Evolutionary conservation across 75 land plant species (phyloP).

Genomic region (Larix kaempferi): DNA sequence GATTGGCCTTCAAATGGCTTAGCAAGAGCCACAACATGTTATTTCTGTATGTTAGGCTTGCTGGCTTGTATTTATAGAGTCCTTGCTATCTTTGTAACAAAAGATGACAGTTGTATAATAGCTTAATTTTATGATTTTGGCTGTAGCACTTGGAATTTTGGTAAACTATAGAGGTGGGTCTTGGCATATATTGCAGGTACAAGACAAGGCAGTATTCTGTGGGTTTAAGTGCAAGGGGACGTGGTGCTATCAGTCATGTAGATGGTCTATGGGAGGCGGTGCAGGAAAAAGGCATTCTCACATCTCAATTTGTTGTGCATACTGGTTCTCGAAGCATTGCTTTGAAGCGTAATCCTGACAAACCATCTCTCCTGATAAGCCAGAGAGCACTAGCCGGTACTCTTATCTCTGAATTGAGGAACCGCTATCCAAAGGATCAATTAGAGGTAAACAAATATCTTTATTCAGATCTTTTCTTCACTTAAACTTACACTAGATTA

Average conservation of each 20-base stretch:
- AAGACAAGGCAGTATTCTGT: slow-evolving; percentile 35
- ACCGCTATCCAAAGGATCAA: slow-evolving; percentile 22
- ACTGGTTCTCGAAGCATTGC: slow-evolving; percentile 21
- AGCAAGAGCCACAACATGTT: not conserved
- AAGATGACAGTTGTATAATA: not conserved
- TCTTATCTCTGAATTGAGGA: slow-evolving; percentile 22
- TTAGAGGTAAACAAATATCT: slow-evolving; percentile 18
- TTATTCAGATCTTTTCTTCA: not conserved
- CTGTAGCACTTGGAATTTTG: not conserved
- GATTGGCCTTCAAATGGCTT: not conserved
- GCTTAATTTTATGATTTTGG: not conserved
- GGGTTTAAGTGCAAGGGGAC: slow-evolving; percentile 40
- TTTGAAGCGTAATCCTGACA: slow-evolving; percentile 33
- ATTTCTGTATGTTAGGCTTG: not conserved
- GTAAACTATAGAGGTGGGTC: not conserved
- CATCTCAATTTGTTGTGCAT: slow-evolving; percentile 37
- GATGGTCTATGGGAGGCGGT: slow-evolving; percentile 36
- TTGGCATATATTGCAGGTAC: slow-evolving; percentile 18
- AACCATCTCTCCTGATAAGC: slow-evolving; percentile 33
- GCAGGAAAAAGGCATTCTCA: slow-evolving; percentile 26
- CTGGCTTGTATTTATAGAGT: not conserved
- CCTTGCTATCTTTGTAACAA: not conserved
- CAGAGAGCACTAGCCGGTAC: slow-evolving; percentile 30
- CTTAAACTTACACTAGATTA: not conserved
- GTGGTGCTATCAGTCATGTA: slow-evolving; percentile 33